Evolutionary conservation across 163 green algal genomes (phyloP).

Genomic region (Scenedesmus sp.): DNA sequence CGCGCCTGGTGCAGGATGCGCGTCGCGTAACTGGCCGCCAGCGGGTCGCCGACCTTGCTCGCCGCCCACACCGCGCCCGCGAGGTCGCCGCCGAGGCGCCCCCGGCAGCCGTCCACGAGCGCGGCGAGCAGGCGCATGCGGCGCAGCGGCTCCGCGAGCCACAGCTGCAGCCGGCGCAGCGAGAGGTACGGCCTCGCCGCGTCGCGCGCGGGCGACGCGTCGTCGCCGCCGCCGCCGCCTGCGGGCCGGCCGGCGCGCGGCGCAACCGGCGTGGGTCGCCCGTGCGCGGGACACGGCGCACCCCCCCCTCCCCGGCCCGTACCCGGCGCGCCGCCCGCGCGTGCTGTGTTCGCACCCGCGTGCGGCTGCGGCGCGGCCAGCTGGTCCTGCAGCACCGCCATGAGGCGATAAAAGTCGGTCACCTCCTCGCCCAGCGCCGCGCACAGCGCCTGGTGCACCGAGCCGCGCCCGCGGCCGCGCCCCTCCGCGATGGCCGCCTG

Average conservation of each 20-base stretch:
- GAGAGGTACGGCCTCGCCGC: constrained; percentile 61
- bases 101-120: constrained; percentile 60
- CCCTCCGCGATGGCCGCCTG: constrained; percentile 1
- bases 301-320: neutral
- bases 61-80: constrained; percentile 65
- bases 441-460: constrained; percentile 74
- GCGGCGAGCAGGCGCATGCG: constrained; percentile 76
- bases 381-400: constrained; percentile 81
- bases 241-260: neutral
- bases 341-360: constrained; percentile 36
- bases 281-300: too few species aligned
- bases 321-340: neutral
- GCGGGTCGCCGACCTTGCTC: constrained; percentile 74
- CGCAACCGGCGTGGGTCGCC: too few species aligned
- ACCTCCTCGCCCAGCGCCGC: constrained; percentile 72
- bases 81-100: constrained; percentile 69
- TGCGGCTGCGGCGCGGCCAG: constrained; percentile 51
- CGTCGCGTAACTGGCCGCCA: constrained; percentile 56
- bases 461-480: neutral
- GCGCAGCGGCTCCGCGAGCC: constrained; percentile 76
- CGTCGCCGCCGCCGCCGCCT: neutral
- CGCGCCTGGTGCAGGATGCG: constrained; percentile 67
- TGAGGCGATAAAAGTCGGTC: constrained; percentile 79
- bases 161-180: constrained; percentile 75
- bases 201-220: neutral